Conservation (phyloP, 768 basidiomycete genomes). For the Kwoniella heveanensis region DNA sequence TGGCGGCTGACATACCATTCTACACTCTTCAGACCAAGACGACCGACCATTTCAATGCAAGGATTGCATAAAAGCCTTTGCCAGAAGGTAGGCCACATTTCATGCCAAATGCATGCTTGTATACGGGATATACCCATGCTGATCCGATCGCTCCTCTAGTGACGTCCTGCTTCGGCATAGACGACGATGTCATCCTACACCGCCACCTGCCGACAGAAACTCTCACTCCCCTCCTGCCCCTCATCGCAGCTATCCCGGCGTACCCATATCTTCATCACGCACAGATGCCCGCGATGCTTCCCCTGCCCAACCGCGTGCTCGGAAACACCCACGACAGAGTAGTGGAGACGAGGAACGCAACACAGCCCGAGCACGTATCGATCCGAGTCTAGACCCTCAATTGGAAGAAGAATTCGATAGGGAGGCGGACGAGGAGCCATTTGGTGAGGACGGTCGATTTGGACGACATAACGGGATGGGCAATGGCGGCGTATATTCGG, state of each 20-base stretch:
- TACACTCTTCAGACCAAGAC: slow-evolving; percentile 50
- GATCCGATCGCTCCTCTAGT: slow-evolving; percentile 24
- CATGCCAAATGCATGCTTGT: background rate
- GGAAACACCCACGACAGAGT: slow-evolving; percentile 30
- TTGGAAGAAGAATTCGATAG: slow-evolving; percentile 32
- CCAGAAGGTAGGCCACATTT: slow-evolving; percentile 49
- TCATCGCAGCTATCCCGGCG: slow-evolving; percentile 42
- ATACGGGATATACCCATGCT: background rate
- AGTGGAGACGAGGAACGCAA: slow-evolving; percentile 20
- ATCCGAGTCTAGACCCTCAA: slow-evolving; percentile 19
- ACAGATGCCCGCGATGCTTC: slow-evolving; percentile 41
- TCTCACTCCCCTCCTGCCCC: slow-evolving; percentile 37
- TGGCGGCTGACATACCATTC: background rate
- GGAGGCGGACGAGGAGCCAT: slow-evolving; percentile 23
- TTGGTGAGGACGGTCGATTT: slow-evolving; percentile 23
- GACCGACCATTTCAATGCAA: slow-evolving; percentile 56
- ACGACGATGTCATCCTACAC: slow-evolving; percentile 54
- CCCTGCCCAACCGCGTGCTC: slow-evolving; percentile 21
- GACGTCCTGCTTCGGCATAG: slow-evolving; percentile 57
- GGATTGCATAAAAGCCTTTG: slow-evolving; percentile 56
- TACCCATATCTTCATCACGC: slow-evolving; percentile 46
- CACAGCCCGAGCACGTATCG: slow-evolving; percentile 10
- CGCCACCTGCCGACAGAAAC: slow-evolving; percentile 36
- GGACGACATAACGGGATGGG: slow-evolving; percentile 30
- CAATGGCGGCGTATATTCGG: slow-evolving; percentile 34